Evolutionary conservation across 1,284 basidiomycete genomes (phyloP), one percentile per base, ranked within the genome.

Genomic region (Leccinum subrobustum): DNA sequence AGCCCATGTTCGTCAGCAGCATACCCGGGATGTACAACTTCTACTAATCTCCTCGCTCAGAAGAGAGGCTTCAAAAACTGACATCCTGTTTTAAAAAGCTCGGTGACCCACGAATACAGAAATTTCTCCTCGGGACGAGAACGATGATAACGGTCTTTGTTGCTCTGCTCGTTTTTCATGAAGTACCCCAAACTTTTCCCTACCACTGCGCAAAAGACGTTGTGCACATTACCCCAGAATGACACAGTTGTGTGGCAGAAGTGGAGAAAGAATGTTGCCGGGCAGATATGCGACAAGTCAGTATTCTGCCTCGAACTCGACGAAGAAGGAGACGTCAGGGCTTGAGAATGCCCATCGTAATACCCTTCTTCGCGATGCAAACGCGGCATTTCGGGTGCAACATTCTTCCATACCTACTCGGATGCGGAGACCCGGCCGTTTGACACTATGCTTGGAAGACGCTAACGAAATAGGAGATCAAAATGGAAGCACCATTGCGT

Each of bases 21-120:
- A 64, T 71, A 7, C 71, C 71, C 6, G 73, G 71, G 73, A 35
- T 16, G 20, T 72, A 73, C 57, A 73, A 70, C 25, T 69, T 64
- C 25, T 59, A 54, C 51, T 31, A 31, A 54, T 74, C 5, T 71
- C 71, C 3, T 73, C 65, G 6, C 29, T 65, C 31, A 58, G 65
- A 47, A 65, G 71, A 75, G 27, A 56, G 52, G 14, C 60, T 73
- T 3, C 71, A 75, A 54, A 56, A 54, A 29, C 5, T 65, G 1
- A 50, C 72, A 7, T 56, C 35, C 35, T 71, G 14, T 60, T 70
- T 23, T n/a, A 31, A 33, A 70, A 63, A 35, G 35, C 67, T 68
- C 5, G 58, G 58, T 3, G n/a, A 56, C n/a, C 69, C 68, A n/a
- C 25, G 0, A 4, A 56, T 1, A 35, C 14, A 35, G 35, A 35